phyloP scores from a whole-genome alignment of 352 stramenopile species.

The Achlya hypogyna region DNA sequence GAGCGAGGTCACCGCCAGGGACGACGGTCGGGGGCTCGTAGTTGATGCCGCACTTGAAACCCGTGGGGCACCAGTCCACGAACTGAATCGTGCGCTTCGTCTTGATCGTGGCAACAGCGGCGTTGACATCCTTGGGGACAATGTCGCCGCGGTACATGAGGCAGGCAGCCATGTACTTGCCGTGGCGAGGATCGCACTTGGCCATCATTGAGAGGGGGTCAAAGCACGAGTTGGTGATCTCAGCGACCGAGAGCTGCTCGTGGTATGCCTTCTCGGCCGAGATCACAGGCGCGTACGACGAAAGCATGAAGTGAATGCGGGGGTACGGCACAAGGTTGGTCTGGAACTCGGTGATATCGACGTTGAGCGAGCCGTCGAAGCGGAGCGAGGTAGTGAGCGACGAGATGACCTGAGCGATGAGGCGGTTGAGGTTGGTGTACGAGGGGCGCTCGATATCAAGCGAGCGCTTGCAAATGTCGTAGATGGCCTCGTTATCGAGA shows the following conservation, averaged over 20 bases:
- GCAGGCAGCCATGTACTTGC: conserved; percentile 96
- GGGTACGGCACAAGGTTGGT: conserved; percentile 97
- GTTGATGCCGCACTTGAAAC: conserved; percentile 97
- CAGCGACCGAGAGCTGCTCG: conserved; percentile 90
- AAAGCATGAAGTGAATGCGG: conserved; percentile 97
- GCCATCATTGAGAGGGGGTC: conserved; percentile 95
- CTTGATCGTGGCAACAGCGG: conserved; percentile 94
- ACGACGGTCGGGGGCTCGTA: conserved; percentile 93
- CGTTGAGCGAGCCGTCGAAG: conserved; percentile 95
- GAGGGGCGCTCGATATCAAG: conserved; percentile 93
- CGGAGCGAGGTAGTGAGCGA: conserved; percentile 94
- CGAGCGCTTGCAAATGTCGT: conserved; percentile 94
- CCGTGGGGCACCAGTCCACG: conserved; percentile 94
- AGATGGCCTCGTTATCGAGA: conserved; percentile 96
- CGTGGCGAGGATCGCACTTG: conserved; percentile 95
- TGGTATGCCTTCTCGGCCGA: conserved; percentile 93
- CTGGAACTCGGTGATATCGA: conserved; percentile 97
- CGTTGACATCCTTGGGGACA: conserved; percentile 89
- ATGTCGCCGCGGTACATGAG: conserved; percentile 94
- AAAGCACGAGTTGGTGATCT: conserved; percentile 96
- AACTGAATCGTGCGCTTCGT: conserved; percentile 97
- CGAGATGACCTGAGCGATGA: conserved; percentile 95
- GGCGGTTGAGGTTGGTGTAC: conserved; percentile 96
- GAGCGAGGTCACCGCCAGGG: conserved; percentile 90
- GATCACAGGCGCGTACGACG: conserved; percentile 94